phyloP scores from a whole-genome alignment of 2,329 filamentous ascomycete genomes.

The Albophoma yamanashiensis region DNA sequence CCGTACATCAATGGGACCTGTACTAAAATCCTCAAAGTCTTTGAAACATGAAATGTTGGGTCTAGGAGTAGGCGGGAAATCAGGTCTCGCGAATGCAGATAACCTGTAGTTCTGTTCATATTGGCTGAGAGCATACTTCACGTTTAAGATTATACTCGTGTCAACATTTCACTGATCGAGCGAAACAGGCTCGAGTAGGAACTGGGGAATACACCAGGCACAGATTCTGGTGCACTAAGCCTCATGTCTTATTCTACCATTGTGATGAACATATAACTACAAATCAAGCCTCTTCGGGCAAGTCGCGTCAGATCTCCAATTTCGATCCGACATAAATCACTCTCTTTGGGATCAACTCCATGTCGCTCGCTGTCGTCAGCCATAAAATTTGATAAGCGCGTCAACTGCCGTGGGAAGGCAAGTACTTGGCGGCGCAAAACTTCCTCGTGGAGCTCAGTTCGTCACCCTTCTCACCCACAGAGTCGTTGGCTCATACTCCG shows the following conservation, averaged over 20 bases:
- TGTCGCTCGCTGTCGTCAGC: neutral
- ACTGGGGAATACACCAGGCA: neutral
- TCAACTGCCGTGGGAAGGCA: neutral
- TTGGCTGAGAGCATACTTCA: too few species aligned
- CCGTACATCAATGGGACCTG: too few species aligned
- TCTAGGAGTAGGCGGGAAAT: too few species aligned
- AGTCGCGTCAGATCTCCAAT: neutral
- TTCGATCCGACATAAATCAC: neutral
- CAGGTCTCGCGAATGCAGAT: too few species aligned
- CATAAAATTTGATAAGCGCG: neutral
- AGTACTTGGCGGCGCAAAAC: neutral
- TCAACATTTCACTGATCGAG: neutral
- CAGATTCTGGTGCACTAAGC: neutral
- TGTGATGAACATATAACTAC: neutral
- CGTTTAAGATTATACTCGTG: too few species aligned
- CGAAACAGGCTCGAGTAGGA: neutral
- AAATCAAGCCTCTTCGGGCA: neutral
- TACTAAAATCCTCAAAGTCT: too few species aligned
- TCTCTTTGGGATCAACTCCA: neutral
- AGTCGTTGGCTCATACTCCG: conserved; percentile 52
- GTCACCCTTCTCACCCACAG: conserved; percentile 75
- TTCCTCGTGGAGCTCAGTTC: conserved; percentile 27
- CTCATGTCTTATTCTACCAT: neutral
- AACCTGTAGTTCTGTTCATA: too few species aligned
- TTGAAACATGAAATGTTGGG: too few species aligned